Percentiles rank a stretch among this genome's conserved stretches.
These are phyloP conservation scores for Alliaria petiolata DNA, from an alignment of 345 rosid genomes.

Conservation along the genomic window DNA sequence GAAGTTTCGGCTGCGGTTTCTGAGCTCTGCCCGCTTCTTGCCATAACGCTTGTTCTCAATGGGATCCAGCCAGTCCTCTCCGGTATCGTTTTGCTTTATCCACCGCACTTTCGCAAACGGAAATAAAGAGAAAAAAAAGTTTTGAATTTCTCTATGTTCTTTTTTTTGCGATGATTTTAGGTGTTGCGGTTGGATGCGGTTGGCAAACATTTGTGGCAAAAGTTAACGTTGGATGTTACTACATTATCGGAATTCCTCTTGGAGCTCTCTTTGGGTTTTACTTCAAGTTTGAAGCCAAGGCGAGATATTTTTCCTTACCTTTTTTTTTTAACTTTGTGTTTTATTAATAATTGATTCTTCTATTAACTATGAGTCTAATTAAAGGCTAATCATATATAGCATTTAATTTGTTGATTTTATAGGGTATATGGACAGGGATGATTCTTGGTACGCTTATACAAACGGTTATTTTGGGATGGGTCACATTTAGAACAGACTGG, in stretches of 20 bases:
- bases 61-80: slow-evolving; percentile 81
- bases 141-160: background rate
- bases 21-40: slow-evolving; percentile 64
- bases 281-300: slow-evolving; percentile 68
- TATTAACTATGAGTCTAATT: background rate
- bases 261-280: slow-evolving; percentile 63
- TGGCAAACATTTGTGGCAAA: slow-evolving; percentile 80
- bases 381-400: background rate
- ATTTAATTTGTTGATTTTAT: background rate
- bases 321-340: background rate
- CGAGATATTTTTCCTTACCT: background rate
- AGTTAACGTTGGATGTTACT: slow-evolving; percentile 70
- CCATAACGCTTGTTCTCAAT: slow-evolving; percentile 56
- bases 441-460: slow-evolving; percentile 57
- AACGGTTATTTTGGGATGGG: slow-evolving; percentile 57
- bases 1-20: slow-evolving; percentile 61
- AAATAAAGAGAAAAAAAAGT: background rate
- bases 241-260: slow-evolving; percentile 61
- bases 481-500: slow-evolving; percentile 64
- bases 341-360: background rate
- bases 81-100: slow-evolving; percentile 29
- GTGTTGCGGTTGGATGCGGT: slow-evolving; percentile 89
- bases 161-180: background rate
- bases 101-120: background rate
- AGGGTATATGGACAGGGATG: slow-evolving; percentile 85